These are phyloP conservation scores for Colletotrichum salicis DNA, from an alignment of 2,329 filamentous ascomycete genomes.

Conservation along the genomic window DNA sequence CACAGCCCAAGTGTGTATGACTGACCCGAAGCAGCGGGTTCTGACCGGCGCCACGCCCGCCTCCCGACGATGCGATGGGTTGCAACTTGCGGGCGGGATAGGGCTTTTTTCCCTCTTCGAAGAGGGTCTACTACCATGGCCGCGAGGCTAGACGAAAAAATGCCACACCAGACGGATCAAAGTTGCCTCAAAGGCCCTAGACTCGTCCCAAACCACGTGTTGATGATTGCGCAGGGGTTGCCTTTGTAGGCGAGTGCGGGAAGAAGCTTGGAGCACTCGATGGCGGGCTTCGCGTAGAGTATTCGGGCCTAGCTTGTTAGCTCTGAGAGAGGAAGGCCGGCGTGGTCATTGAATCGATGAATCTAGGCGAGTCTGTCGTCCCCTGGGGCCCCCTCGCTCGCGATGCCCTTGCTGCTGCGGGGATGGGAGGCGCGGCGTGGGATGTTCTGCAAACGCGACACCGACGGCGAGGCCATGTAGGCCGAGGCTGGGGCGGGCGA, in stretches of 20 bases:
- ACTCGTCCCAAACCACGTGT: slow-evolving; percentile 28
- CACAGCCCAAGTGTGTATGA: slow-evolving; percentile 12
- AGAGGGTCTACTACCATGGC: background rate
- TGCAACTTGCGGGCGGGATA: background rate
- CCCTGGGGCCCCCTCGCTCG: background rate
- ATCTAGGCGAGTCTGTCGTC: background rate
- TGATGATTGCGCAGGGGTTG: slow-evolving; percentile 4
- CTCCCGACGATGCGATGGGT: slow-evolving; percentile 1
- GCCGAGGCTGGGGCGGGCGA: background rate
- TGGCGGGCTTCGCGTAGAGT: background rate
- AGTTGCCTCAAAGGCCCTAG: slow-evolving; percentile 9
- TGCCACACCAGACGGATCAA: slow-evolving; percentile 13
- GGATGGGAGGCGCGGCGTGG: background rate
- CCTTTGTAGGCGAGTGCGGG: background rate
- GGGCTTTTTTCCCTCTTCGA: background rate
- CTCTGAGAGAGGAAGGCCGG: background rate
- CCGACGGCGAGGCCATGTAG: background rate
- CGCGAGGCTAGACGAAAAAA: background rate
- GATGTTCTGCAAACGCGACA: background rate
- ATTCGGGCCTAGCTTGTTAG: background rate
- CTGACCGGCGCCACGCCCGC: slow-evolving; percentile 32
- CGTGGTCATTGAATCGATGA: background rate
- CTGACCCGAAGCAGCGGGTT: slow-evolving; percentile 33
- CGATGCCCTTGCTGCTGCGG: background rate
- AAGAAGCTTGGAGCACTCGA: background rate